A percentile compares a stretch with the other conserved stretches of the same genome.
These are phyloP conservation scores for Rubroboletus pulcherrimus DNA, from an alignment of 768 basidiomycete species.

Conservation along the genomic window DNA sequence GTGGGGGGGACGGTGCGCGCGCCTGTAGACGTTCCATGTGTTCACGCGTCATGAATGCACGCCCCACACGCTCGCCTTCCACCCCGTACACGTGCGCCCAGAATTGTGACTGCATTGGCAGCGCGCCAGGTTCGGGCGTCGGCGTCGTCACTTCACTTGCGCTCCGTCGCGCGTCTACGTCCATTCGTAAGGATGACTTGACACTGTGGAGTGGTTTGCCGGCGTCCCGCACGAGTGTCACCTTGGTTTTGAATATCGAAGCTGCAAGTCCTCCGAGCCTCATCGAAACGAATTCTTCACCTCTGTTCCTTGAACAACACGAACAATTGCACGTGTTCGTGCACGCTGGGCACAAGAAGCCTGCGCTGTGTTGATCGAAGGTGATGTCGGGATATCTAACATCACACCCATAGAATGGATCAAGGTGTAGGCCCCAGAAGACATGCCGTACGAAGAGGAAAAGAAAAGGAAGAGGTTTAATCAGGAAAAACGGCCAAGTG, in stretches of 20 bases:
- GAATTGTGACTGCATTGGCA: slow-evolving; percentile 13
- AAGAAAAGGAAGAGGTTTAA: background rate
- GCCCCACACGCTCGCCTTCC: slow-evolving; percentile 26
- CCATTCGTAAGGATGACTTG: background rate
- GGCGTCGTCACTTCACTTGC: background rate
- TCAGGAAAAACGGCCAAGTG: slow-evolving; percentile 2
- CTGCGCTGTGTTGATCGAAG: slow-evolving; percentile 29
- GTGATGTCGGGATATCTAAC: slow-evolving; percentile 38
- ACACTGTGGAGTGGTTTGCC: background rate
- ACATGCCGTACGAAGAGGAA: background rate
- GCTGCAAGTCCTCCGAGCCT: slow-evolving; percentile 23
- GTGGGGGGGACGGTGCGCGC: background rate
- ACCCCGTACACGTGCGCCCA: slow-evolving; percentile 35
- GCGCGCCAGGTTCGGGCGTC: background rate
- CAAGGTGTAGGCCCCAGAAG: background rate
- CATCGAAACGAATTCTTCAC: slow-evolving; percentile 43
- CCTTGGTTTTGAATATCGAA: slow-evolving; percentile 18
- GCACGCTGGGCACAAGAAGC: slow-evolving; percentile 46
- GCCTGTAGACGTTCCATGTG: background rate
- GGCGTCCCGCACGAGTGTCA: slow-evolving; percentile 24
- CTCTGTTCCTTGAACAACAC: slow-evolving; percentile 39
- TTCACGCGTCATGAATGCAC: slow-evolving; percentile 22
- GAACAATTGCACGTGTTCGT: slow-evolving; percentile 47
- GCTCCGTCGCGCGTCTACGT: background rate
- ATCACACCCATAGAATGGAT: background rate